Conservation (phyloP, 2,329 filamentous ascomycete genomes). For the Cercospora berteroae region DNA sequence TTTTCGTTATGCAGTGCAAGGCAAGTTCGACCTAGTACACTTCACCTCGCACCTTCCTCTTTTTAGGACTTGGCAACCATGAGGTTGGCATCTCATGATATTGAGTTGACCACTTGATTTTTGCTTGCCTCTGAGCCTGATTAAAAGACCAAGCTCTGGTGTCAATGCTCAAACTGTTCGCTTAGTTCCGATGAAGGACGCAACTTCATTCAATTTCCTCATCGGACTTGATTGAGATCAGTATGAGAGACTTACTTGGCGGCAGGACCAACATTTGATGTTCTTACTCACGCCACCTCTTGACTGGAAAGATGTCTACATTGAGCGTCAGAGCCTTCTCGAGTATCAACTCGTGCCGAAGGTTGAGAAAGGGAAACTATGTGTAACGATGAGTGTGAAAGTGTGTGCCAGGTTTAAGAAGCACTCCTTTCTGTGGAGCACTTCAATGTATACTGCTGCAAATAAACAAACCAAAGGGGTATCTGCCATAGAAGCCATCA, state of each 20-base stretch:
- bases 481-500: slow-evolving; percentile 5
- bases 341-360: background rate
- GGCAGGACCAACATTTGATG: background rate
- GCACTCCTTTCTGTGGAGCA: background rate
- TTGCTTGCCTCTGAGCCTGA: too few species aligned
- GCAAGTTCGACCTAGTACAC: too few species aligned
- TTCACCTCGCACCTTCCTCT: too few species aligned
- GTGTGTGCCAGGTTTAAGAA: background rate
- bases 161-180: too few species aligned
- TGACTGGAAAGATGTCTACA: background rate
- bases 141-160: too few species aligned
- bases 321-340: background rate
- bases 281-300: background rate
- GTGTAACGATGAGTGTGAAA: background rate
- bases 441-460: background rate
- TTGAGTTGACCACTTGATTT: too few species aligned
- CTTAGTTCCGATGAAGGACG: too few species aligned
- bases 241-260: background rate
- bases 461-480: slow-evolving; percentile 1
- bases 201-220: background rate
- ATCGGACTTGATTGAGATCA: background rate
- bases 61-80: too few species aligned
- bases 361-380: background rate
- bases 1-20: too few species aligned
- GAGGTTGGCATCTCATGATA: too few species aligned